A percentile compares a stretch with the other conserved stretches of the same genome.
Conservation (phyloP, 208 protist species). For the Blechomonas ayalai region DNA sequence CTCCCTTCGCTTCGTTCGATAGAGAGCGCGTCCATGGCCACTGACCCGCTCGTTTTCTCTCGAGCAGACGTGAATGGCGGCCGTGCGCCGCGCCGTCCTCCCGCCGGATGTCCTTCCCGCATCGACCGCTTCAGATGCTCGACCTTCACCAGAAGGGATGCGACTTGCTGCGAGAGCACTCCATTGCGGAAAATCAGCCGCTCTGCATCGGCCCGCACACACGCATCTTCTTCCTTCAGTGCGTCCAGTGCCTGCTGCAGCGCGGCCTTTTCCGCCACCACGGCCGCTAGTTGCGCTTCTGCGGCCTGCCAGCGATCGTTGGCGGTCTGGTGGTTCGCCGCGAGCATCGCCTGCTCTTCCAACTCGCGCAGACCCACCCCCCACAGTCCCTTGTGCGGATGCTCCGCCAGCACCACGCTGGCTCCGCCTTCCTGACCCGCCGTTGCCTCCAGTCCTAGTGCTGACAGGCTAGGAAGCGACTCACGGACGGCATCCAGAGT, state of each 20-base stretch:
- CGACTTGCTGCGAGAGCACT: conserved; percentile 66
- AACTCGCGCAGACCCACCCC: conserved; percentile 22
- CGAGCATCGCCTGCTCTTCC: conserved; percentile 31
- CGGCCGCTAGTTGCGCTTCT: conserved; percentile 9
- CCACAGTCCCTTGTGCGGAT: conserved; percentile 19
- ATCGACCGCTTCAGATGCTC: conserved; percentile 20
- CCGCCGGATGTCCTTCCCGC: no score
- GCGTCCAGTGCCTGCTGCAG: conserved; percentile 16
- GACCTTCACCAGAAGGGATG: conserved; percentile 49
- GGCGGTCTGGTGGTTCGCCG: conserved; percentile 15
- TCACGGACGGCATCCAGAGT: not conserved
- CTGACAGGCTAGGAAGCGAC: no score
- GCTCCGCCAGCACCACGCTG: not conserved
- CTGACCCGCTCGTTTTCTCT: no score
- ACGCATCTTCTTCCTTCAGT: conserved; percentile 30
- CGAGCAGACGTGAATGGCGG: no score
- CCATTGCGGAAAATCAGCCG: conserved; percentile 56
- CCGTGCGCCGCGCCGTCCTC: no score
- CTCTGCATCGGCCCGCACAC: conserved; percentile 42
- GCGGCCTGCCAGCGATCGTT: no score
- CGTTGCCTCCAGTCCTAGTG: not conserved
- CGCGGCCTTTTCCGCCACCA: conserved; percentile 3
- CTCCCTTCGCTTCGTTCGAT: conserved; percentile 5
- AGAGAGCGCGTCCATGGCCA: not conserved
- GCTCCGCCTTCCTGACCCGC: not conserved